Base-by-base conservation (phyloP, 768 basidiomycete genomes). In the Russula brevipes region DNA sequence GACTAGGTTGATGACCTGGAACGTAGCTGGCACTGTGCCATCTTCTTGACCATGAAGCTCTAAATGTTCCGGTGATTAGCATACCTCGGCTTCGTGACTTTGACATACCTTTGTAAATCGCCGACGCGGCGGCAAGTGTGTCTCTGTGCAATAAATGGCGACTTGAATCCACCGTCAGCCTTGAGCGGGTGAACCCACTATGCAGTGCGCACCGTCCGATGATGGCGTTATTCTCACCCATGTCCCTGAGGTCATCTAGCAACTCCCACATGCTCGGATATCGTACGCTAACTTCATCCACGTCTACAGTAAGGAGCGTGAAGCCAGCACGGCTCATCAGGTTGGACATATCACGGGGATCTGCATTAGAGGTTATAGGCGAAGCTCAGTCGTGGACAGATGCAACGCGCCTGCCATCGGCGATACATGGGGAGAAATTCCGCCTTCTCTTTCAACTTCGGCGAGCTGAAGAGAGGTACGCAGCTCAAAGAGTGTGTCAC, bases 231-330 rank as follows among this genome's bases (percentile, higher is more conserved):
- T 84, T 85, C 72, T 99, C 97, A 19, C 97, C 97, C 97, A 99
- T 99, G 72, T 92, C 86, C 56, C 84, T 81, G n/a, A 99, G 75
- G 73, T 99, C 97, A 60, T 94, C 85, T 74, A 98, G 80, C 14
- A 99, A 82, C 71, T 98, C 96, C 88, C 90, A 98, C 82, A 98
- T 95, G 50, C 86, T 89, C 0, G 97, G 97, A 71, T 98, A 99
- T 7, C 82, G 82, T 42, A 98, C 85, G 66, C 83, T 85, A 7
- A 99, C 81, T 76, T 99, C 97, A 71, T 99, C 97, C 41, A 89
- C 85, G 70, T 99, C 97, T 38, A 98, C 92, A 0, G 97, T 98
- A 17, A 98, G 84, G 24, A 97, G 78, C 0, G 88, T 91, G 74
- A 98, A 97, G 12, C 96, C 96, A 0, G 97, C 96, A 58, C 95